These are phyloP conservation scores for Colletotrichum australisinense DNA, from an alignment of 2,329 filamentous ascomycete species.

Conservation along the genomic window DNA sequence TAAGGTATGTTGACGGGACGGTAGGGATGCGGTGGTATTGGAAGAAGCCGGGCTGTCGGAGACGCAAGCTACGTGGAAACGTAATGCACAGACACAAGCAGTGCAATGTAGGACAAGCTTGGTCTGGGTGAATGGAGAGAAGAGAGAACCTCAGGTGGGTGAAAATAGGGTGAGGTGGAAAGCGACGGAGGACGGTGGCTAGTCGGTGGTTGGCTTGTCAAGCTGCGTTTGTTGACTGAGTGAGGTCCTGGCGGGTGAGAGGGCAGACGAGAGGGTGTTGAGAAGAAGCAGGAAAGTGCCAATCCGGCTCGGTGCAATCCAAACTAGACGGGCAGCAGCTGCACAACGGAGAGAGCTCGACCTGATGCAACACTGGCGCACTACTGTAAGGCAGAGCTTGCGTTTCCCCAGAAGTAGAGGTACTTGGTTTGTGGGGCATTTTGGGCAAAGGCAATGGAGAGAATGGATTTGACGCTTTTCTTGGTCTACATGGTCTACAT, in stretches of 20 bases:
- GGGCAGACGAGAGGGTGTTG: conserved; percentile 14
- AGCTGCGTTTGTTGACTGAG: conserved; percentile 8
- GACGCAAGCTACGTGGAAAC: neutral
- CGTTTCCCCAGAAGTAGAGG: conserved; percentile 3
- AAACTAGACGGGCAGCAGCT: neutral
- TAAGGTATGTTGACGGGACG: neutral
- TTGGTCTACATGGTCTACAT: neutral
- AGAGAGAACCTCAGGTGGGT: neutral
- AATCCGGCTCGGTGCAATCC: neutral
- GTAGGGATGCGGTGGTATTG: neutral
- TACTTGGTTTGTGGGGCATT: neutral
- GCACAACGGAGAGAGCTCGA: neutral
- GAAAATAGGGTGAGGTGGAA: conserved; percentile 7
- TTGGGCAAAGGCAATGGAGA: neutral
- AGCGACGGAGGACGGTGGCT: conserved; percentile 27
- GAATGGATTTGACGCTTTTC: neutral
- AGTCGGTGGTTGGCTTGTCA: conserved; percentile 1
- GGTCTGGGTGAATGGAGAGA: neutral
- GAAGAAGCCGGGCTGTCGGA: neutral
- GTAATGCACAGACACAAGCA: neutral
- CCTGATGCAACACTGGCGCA: neutral
- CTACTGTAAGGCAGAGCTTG: neutral
- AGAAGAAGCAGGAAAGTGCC: conserved; percentile 14
- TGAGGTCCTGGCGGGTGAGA: conserved; percentile 7
- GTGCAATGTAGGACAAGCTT: neutral